Conservation (phyloP, 805 yeast species). For the Clavispora asparagi region DNA sequence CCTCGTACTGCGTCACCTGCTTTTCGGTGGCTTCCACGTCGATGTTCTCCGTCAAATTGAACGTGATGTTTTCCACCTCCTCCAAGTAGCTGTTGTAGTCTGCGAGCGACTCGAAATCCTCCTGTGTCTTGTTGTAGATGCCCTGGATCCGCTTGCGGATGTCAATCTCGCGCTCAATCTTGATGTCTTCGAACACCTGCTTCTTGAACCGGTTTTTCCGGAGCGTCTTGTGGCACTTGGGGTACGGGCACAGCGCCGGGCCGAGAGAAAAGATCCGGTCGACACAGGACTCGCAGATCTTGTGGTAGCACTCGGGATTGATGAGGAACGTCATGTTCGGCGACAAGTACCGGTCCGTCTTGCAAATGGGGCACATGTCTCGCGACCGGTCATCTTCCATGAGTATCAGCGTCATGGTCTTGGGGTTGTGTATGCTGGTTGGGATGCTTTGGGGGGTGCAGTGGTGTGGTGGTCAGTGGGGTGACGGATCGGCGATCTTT, state of each 20-base stretch:
- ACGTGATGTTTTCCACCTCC: slow-evolving; percentile 73
- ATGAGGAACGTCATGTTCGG: slow-evolving; percentile 90
- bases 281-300: slow-evolving; percentile 94
- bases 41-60: slow-evolving; percentile 64
- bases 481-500: no score
- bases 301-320: slow-evolving; percentile 97
- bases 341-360: slow-evolving; percentile 87
- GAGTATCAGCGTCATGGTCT: slow-evolving; percentile 1
- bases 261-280: slow-evolving; percentile 92
- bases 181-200: slow-evolving; percentile 87
- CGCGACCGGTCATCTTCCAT: slow-evolving; percentile 44
- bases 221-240: slow-evolving; percentile 80
- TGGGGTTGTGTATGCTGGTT: no score
- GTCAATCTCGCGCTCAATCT: slow-evolving; percentile 89
- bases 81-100: slow-evolving; percentile 79
- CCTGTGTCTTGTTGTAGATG: slow-evolving; percentile 75
- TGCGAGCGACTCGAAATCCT: slow-evolving; percentile 57
- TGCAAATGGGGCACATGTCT: slow-evolving; percentile 97
- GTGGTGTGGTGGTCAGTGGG: no score
- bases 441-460: no score
- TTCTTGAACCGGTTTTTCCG: slow-evolving; percentile 87
- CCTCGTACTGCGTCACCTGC: slow-evolving; percentile 62
- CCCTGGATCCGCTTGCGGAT: slow-evolving; percentile 71
- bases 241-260: slow-evolving; percentile 96
- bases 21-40: slow-evolving; percentile 68